A percentile compares a stretch with the other conserved stretches of the same genome.
phyloP scores from a whole-genome alignment of 306 rosid species.

The Cicer pinnatifidum region DNA sequence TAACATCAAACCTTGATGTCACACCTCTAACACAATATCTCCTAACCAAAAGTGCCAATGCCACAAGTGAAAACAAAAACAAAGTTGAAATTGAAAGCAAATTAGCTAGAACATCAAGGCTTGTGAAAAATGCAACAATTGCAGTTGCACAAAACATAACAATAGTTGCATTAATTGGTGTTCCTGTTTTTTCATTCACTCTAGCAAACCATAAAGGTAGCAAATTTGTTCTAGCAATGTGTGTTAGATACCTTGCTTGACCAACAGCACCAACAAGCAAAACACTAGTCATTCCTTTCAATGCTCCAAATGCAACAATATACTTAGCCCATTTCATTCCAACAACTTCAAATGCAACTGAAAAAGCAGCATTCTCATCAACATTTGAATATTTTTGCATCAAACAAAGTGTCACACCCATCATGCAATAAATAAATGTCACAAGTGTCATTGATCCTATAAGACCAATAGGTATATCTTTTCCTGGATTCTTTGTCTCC shows the following conservation, averaged over 20 bases:
- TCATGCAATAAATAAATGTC: constrained; percentile 51
- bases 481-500: constrained; percentile 72
- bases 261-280: constrained; percentile 73
- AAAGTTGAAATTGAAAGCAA: constrained; percentile 78
- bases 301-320: constrained; percentile 68
- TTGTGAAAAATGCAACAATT: constrained; percentile 66
- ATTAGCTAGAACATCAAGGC: constrained; percentile 57
- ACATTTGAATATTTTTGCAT: constrained; percentile 53
- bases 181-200: constrained; percentile 59
- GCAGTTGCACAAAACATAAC: constrained; percentile 67
- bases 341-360: constrained; percentile 60
- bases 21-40: constrained; percentile 60
- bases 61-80: constrained; percentile 75
- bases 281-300: constrained; percentile 76
- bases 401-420: constrained; percentile 62
- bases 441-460: constrained; percentile 63
- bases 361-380: constrained; percentile 61
- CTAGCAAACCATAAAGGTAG: constrained; percentile 68
- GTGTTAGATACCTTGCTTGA: constrained; percentile 78
- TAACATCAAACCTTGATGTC: constrained; percentile 38
- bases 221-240: constrained; percentile 72
- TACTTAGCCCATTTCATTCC: constrained; percentile 80
- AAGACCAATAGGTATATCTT: constrained; percentile 76
- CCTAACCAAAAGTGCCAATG: constrained; percentile 63
- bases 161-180: constrained; percentile 71